Conservation (phyloP, 495 filamentous ascomycete species). For the Lichina pygmaea region DNA sequence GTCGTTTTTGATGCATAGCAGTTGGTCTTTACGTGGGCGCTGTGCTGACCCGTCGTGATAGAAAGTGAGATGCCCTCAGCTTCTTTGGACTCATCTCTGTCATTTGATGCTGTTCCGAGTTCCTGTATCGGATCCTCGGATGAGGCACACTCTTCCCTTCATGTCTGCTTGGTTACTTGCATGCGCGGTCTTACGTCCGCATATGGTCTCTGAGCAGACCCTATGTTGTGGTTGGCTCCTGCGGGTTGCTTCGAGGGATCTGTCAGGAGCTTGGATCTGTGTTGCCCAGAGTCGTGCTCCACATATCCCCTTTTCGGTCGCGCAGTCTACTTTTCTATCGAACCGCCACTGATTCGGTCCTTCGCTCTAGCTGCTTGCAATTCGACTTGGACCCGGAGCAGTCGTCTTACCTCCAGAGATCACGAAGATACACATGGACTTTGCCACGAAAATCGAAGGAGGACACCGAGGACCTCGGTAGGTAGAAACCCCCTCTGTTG, state of each 20-base stretch:
- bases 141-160: too few species aligned
- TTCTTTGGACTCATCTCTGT: not conserved
- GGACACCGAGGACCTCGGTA: slow-evolving; percentile 67
- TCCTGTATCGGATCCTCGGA: too few species aligned
- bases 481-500: slow-evolving; percentile 1
- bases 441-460: slow-evolving; percentile 32
- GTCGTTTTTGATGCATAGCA: too few species aligned
- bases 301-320: slow-evolving; percentile 12
- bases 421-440: slow-evolving; percentile 60
- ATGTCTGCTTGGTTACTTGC: too few species aligned
- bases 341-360: not conserved
- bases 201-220: too few species aligned
- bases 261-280: too few species aligned
- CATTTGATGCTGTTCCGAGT: slow-evolving; percentile 1
- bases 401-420: slow-evolving; percentile 55
- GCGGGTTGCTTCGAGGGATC: too few species aligned
- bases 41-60: too few species aligned
- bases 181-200: too few species aligned
- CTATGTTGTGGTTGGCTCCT: too few species aligned
- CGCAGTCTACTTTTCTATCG: not conserved
- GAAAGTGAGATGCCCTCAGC: slow-evolving; percentile 3
- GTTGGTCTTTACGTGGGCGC: too few species aligned
- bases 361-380: slow-evolving; percentile 30
- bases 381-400: slow-evolving; percentile 58
- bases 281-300: not conserved